phyloP scores from a whole-genome alignment of 176 grass and related monocot genomes.

The Areca catechu region DNA sequence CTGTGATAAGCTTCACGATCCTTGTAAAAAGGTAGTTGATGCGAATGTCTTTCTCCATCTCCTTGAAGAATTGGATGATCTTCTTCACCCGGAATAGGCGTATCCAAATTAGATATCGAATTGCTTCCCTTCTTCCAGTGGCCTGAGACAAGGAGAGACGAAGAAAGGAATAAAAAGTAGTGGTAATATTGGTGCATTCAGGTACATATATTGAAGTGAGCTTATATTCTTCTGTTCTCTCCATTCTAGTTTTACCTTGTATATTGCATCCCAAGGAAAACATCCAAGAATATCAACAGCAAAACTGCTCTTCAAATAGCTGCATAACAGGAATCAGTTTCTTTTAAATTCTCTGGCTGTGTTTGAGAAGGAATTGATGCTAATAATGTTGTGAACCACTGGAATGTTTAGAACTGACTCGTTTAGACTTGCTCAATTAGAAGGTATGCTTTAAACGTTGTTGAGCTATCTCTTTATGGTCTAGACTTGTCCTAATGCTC shows the following conservation, averaged over 20 bases:
- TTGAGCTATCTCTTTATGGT: no score
- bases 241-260: conserved; percentile 43
- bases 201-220: no score
- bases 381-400: background rate
- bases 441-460: no score
- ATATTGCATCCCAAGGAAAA: conserved; percentile 79
- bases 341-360: background rate
- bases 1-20: conserved; percentile 74
- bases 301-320: conserved; percentile 73
- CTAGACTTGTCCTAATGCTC: no score
- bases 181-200: background rate
- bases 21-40: conserved; percentile 89
- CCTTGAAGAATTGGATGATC: conserved; percentile 66
- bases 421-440: no score
- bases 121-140: conserved; percentile 44
- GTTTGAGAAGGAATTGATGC: no score
- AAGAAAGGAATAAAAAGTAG: background rate
- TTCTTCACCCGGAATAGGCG: conserved; percentile 55
- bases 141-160: conserved; percentile 18
- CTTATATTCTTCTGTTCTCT: no score
- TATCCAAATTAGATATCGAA: conserved; percentile 64
- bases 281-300: conserved; percentile 67
- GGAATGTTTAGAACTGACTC: background rate
- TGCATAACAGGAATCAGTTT: conserved; percentile 17
- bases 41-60: conserved; percentile 91